Evolutionary conservation across 148 eudicot genomes (phyloP).

Genomic region (Cornus florida): DNA sequence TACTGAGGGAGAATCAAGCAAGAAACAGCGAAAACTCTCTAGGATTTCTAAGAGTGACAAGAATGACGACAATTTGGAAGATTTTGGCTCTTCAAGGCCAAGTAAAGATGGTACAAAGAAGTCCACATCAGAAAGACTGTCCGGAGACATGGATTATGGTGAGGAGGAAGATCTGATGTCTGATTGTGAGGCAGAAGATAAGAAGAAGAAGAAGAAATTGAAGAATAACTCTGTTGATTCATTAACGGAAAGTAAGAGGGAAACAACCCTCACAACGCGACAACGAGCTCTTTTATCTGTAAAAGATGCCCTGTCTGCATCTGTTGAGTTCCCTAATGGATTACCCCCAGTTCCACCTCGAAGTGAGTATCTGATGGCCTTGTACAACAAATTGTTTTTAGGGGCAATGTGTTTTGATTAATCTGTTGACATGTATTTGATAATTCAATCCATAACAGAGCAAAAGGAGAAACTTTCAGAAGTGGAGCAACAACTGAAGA

Average conservation of each 20-base stretch:
- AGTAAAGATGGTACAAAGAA: slow-evolving; percentile 49
- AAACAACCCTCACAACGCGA: slow-evolving; percentile 74
- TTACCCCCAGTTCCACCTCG: slow-evolving; percentile 78
- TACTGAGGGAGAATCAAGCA: slow-evolving; percentile 54
- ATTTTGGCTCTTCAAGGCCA: slow-evolving; percentile 26
- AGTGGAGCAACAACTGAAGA: slow-evolving; percentile 79
- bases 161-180: slow-evolving; percentile 42
- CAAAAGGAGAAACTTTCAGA: slow-evolving; percentile 83
- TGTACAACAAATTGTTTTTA: neutral
- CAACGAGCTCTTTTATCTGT: slow-evolving; percentile 78
- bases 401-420: neutral
- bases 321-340: slow-evolving; percentile 89
- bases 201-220: slow-evolving; percentile 54
- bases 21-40: slow-evolving; percentile 51
- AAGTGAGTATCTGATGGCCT: slow-evolving; percentile 44
- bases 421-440: neutral
- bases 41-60: slow-evolving; percentile 41
- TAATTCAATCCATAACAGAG: slow-evolving; percentile 33
- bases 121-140: slow-evolving; percentile 35
- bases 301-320: slow-evolving; percentile 58
- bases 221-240: slow-evolving; percentile 54
- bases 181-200: slow-evolving; percentile 56
- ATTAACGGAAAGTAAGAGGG: slow-evolving; percentile 59
- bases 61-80: slow-evolving; percentile 32
- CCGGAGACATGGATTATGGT: slow-evolving; percentile 53